Evolutionary conservation across 306 rosid genomes (phyloP), one percentile per base, ranked within the genome.

Genomic region (Ochetophila trinervis): DNA sequence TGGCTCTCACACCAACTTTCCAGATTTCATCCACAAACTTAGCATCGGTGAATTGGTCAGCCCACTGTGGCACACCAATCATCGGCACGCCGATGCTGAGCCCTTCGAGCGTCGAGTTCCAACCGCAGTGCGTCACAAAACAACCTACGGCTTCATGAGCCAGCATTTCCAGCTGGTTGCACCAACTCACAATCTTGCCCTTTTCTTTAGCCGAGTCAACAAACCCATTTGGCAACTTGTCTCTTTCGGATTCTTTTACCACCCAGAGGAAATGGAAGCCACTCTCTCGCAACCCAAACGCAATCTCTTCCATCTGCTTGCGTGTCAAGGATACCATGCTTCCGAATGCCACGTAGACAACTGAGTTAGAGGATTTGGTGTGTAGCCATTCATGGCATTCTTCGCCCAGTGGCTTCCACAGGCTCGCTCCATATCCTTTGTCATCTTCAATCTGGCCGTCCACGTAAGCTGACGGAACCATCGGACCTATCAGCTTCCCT

Each of bases 81-180:
- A 85, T 84, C 0, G 89, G 89, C 20, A 83, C 83, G 1, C 89
- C 87, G n/a, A 85, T 81, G 57, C 91, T 79, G 6, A 87, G 71
- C 57, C 81, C 86, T 69, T 87, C 95, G 0, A 87, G 84, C 6
- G 90, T 88, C 0, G 88, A 88, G 18, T 88, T 88, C 95, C 95
- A 78, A 4, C 91, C 88, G 47, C 95, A 85, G 15, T 85, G 90
- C 0, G 85, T 83, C 68, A 85, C 87, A 73, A 88, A 88, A 63
- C 84, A 80, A 1, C 84, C 87, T 11, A 82, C 67, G 13, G 86
- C 80, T 65, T 69, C 60, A 68, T 87, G 75, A 11, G 74, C 84
- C 27, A 87, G 64, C 16, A 77, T 54, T 22, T 87, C 87, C n/a
- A 87, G 78, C 20, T 82, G 89, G 87, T 84, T 84, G 23, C 89